Evolutionary conservation across 1,139 yeast genomes (phyloP), one percentile per base, ranked within the genome.

Genomic region (Blastobotrys buckinghamii): DNA sequence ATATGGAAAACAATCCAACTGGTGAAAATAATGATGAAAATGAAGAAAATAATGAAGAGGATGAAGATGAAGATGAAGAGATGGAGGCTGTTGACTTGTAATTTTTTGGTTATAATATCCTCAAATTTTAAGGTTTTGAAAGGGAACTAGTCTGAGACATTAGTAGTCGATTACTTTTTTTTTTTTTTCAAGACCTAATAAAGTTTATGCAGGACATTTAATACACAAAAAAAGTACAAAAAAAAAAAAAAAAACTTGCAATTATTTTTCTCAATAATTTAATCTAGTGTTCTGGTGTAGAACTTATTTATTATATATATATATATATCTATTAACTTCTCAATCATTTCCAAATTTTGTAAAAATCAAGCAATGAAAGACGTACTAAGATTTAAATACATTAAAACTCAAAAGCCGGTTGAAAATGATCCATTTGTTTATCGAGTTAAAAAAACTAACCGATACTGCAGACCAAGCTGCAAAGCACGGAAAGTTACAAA

Each of bases 1-100:
- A 59, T 45, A 60, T 61, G 57, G 19, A 19, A 10, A 17, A n/a
- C 16, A 61, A 59, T 27, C 67, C 60, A 16, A 62, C 58, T 27
- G 65, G 61, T 24, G 63, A 59, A 38, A 55, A 59, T 15, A 62
- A 59, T 27, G 65, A 61, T 26, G 63, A 59, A 38, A 54, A 59
- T 13, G 52, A 48, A n/a, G 48, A 51, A 2, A 57, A 52, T 16
- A 47, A 45, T 30, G 57, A 55, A 16, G 57, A 52, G 15, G 57
- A 54, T 2, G 59, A 52, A 7, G 56, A 45, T n/a, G 56, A 51
- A 26, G 66, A 59, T n/a, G 63, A 60, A 24, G 69, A 62, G 44
- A 62, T 62, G 65, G 65, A 62, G 44, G 59, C 55, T 37, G 54
- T 59, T 27, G 49, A 45, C 16, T 32, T 45, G 36, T 24, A 33